A percentile compares a stretch with the other conserved stretches of the same genome.
Evolutionary conservation across 164 flowering plant genomes (phyloP).

Genomic region (Paratinospora sagittata): DNA sequence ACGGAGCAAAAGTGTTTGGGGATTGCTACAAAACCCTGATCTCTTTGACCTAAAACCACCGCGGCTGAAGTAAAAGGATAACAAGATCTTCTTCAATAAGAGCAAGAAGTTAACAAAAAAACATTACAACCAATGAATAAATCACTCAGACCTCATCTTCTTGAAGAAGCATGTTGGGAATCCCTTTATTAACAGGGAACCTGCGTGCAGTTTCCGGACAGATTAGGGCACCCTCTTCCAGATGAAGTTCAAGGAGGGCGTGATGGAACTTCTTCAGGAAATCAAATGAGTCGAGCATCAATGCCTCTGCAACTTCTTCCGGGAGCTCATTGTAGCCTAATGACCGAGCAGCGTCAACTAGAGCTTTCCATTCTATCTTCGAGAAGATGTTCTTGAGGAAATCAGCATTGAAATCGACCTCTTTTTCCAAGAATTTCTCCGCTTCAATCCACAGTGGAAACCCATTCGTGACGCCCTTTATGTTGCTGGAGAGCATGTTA

Average conservation of each 20-base stretch:
- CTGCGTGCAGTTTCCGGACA: slow-evolving; percentile 80
- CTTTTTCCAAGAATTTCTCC: slow-evolving; percentile 42
- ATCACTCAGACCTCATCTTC: slow-evolving; percentile 81
- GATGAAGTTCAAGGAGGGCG: slow-evolving; percentile 75
- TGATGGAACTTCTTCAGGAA: slow-evolving; percentile 69
- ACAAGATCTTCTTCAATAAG: too few species aligned
- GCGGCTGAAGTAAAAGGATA: too few species aligned
- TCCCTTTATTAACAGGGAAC: slow-evolving; percentile 79
- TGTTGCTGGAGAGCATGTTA: slow-evolving; percentile 85
- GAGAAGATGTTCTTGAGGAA: slow-evolving; percentile 67
- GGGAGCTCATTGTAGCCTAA: slow-evolving; percentile 75
- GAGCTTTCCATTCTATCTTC: slow-evolving; percentile 71
- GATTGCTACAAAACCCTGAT: not conserved
- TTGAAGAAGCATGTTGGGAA: slow-evolving; percentile 92
- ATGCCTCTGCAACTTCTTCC: slow-evolving; percentile 39
- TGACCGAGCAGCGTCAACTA: slow-evolving; percentile 48
- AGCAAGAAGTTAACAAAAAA: not conserved
- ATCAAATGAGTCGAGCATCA: slow-evolving; percentile 61
- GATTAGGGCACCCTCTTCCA: slow-evolving; percentile 80
- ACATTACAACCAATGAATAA: not conserved
- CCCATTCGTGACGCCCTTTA: slow-evolving; percentile 76
- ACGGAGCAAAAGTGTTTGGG: too few species aligned
- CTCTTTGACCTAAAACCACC: too few species aligned
- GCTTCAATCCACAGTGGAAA: slow-evolving; percentile 66
- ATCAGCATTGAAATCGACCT: slow-evolving; percentile 64